These are phyloP conservation scores for Phytophthora cryptogea DNA, from an alignment of 352 stramenopile species.

Conservation along the genomic window DNA sequence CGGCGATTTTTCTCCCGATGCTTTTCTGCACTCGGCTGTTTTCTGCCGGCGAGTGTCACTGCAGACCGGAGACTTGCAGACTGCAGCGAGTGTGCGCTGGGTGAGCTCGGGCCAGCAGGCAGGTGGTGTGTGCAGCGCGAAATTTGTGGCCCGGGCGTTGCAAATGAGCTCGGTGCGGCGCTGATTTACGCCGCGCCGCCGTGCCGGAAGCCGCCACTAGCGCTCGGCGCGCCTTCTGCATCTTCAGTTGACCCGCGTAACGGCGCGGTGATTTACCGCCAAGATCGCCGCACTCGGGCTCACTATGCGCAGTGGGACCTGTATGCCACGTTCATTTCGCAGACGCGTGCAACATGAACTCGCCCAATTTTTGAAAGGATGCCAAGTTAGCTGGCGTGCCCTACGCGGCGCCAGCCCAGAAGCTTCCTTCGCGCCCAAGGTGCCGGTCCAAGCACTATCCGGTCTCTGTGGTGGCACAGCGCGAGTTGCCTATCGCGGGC, in stretches of 20 bases:
- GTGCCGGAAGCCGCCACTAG: conserved; percentile 14
- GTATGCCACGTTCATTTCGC: conserved; percentile 30
- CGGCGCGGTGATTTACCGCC: conserved; percentile 20
- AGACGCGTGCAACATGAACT: conserved; percentile 20
- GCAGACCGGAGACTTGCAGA: conserved; percentile 8
- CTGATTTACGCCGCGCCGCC: conserved; percentile 22
- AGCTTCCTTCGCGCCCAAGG: conserved; percentile 14
- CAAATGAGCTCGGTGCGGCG: conserved; percentile 9
- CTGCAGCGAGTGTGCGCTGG: conserved; percentile 4
- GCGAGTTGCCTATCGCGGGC: conserved; percentile 20
- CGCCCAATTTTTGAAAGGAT: conserved; percentile 34
- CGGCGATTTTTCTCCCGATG: conserved; percentile 24
- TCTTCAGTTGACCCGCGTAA: conserved; percentile 24
- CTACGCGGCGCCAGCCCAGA: conserved; percentile 26
- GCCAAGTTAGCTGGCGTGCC: conserved; percentile 37
- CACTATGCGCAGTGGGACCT: conserved; percentile 20
- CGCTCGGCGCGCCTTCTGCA: conserved; percentile 17
- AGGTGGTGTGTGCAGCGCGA: conserved; percentile 29
- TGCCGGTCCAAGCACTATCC: conserved; percentile 24
- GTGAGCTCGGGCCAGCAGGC: conserved; percentile 26
- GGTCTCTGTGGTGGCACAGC: conserved; percentile 20
- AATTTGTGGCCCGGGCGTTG: conserved; percentile 31
- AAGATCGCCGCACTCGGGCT: conserved; percentile 13
- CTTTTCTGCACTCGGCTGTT: conserved; percentile 38
- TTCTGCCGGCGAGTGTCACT: conserved; percentile 34